Evolutionary conservation across 371 early-diverging fungal genomes (phyloP).

Genomic region (Syncephalis plumigaleata): DNA sequence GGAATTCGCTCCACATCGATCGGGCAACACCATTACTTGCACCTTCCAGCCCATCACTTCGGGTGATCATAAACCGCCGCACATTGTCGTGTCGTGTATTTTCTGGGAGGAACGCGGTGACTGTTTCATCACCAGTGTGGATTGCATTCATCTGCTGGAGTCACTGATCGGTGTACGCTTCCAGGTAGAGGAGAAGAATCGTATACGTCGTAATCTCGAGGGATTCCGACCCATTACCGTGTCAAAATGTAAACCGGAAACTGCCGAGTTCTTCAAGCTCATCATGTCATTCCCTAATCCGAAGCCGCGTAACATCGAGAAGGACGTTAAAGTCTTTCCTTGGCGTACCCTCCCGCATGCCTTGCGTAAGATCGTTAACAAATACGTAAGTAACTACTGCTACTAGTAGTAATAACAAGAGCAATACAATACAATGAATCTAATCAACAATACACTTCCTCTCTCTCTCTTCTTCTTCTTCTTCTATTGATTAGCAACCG

Average conservation of each 20-base stretch:
- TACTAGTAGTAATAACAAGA: no score
- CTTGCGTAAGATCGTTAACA: constrained; percentile 54
- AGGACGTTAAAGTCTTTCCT: constrained; percentile 68
- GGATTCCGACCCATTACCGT: constrained; percentile 65
- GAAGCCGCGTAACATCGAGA: constrained; percentile 72
- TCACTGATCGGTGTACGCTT: constrained; percentile 52
- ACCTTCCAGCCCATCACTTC: constrained; percentile 34
- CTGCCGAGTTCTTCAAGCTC: constrained; percentile 55
- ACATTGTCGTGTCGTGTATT: constrained; percentile 62
- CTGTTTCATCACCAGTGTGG: constrained; percentile 63
- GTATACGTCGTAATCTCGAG: constrained; percentile 68
- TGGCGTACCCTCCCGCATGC: constrained; percentile 48
- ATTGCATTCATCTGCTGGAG: constrained; percentile 60
- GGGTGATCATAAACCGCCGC: constrained; percentile 29
- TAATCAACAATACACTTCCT: no score
- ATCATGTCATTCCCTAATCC: constrained; percentile 74
- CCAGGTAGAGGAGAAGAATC: constrained; percentile 70
- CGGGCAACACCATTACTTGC: constrained; percentile 37
- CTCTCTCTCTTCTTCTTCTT: no score
- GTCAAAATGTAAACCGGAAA: constrained; percentile 51
- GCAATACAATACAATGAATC: no score
- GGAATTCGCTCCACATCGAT: constrained; percentile 47
- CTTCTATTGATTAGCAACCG: no score
- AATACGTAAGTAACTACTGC: constrained; percentile 26
- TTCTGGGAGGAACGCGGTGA: constrained; percentile 60